These are phyloP conservation scores for Candida gorgasii DNA, from an alignment of 805 yeast genomes.

Conservation along the genomic window DNA sequence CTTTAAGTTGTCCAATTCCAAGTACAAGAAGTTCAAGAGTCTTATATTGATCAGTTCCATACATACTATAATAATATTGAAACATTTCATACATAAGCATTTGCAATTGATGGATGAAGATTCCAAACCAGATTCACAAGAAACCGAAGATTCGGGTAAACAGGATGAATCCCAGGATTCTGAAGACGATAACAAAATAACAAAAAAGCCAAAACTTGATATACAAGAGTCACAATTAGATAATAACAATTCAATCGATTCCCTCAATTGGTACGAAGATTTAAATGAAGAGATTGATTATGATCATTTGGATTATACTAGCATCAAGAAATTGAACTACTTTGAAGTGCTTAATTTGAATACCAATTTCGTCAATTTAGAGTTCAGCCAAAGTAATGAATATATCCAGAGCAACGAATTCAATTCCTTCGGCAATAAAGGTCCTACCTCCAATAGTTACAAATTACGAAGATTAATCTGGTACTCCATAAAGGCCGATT, in stretches of 20 bases:
- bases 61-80: constrained; percentile 32
- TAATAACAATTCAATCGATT: constrained; percentile 11
- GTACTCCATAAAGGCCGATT: constrained; percentile 29
- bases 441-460: constrained; percentile 21
- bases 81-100: constrained; percentile 25
- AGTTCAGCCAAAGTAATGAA: constrained; percentile 18
- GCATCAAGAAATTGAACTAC: constrained; percentile 16
- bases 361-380: constrained; percentile 22
- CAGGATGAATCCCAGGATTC: not conserved
- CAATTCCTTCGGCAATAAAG: not conserved
- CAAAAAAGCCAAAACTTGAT: not conserved
- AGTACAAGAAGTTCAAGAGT: constrained; percentile 18
- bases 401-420: not conserved
- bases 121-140: not conserved
- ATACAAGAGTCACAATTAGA: not conserved
- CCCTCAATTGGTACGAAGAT: constrained; percentile 14
- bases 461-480: constrained; percentile 32
- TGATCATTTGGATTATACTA: constrained; percentile 10
- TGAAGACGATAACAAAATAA: not conserved
- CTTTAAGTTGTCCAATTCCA: constrained; percentile 11
- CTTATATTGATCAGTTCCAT: constrained; percentile 27
- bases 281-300: constrained; percentile 15
- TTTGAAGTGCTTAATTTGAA: constrained; percentile 28
- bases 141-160: not conserved
- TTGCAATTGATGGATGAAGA: no score